Evolutionary conservation across 2,329 filamentous ascomycete genomes (phyloP).

Genomic region (Fonsecaea erecta): DNA sequence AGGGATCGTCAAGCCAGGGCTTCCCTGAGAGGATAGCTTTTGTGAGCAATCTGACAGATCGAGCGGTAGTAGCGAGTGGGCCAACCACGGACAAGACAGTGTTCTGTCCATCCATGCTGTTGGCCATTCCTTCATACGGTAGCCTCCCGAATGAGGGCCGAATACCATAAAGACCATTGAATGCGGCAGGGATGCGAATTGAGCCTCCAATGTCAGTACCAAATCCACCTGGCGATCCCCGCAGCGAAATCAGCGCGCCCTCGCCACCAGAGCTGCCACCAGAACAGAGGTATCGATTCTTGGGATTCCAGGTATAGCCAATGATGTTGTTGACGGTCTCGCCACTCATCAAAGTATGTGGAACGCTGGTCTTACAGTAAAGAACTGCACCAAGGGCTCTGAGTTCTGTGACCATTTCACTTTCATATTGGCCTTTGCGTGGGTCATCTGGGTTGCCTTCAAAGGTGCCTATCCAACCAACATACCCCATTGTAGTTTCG

Average conservation of each 20-base stretch:
- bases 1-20: slow-evolving; percentile 70
- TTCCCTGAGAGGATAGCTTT: slow-evolving; percentile 61
- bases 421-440: slow-evolving; percentile 58
- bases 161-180: slow-evolving; percentile 63
- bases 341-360: slow-evolving; percentile 61
- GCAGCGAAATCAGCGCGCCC: slow-evolving; percentile 60
- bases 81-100: slow-evolving; percentile 67
- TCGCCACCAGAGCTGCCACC: slow-evolving; percentile 66
- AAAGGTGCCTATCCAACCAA: slow-evolving; percentile 68
- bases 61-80: slow-evolving; percentile 62
- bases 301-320: slow-evolving; percentile 62
- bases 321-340: slow-evolving; percentile 68
- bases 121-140: slow-evolving; percentile 63
- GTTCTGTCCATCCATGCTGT: slow-evolving; percentile 68
- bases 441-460: slow-evolving; percentile 59
- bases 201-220: slow-evolving; percentile 64
- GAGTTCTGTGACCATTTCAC: slow-evolving; percentile 62
- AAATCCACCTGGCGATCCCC: slow-evolving; percentile 61
- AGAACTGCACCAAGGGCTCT: slow-evolving; percentile 59
- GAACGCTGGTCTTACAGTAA: slow-evolving; percentile 62
- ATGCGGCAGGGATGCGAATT: slow-evolving; percentile 64
- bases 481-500: slow-evolving; percentile 66
- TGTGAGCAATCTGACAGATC: slow-evolving; percentile 60
- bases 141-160: slow-evolving; percentile 60
- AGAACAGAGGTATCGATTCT: slow-evolving; percentile 58